Base-by-base conservation (phyloP, 2,329 filamentous ascomycete species). In the Cladosporium sp. region DNA sequence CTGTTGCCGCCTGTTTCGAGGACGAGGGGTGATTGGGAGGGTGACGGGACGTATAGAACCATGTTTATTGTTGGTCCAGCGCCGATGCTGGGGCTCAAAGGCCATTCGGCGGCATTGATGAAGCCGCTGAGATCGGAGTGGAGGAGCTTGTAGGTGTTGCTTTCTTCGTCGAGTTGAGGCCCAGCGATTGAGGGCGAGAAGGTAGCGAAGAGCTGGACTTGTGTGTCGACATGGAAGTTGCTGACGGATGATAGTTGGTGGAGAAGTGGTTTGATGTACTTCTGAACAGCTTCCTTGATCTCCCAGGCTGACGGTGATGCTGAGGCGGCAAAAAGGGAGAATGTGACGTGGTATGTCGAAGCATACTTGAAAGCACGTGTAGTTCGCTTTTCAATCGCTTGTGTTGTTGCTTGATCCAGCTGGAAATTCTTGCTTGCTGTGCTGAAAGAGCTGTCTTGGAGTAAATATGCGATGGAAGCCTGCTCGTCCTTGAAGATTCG, bases 101-200 rank as follows among this genome's bases (percentile, higher is more conserved):
- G 94, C 94, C 94, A 99, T 75, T 99, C 94, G 2, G 94, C 94
- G 2, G 93, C 92, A 68, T 99, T 99, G 73, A 99, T 91, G 69
- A 99, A 99, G 1, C 90, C 92, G 36, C 90, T 91, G 1, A 99
- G 80, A 66, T 96, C 91, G 65, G 96, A 89, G 70, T 91, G 92
- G 66, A 83, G 86, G 35, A 99, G 77, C 0, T 78, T 82, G 84
- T 84, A 87, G 32, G 88, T 80, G 22, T 86, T 75, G n/a, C 72
- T 72, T 0, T 70, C 58, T 22, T 78, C 73, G 56, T 84, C 78
- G 58, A 78, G 83, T 47, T 80, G 76, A 0, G 85, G 85, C 3
- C 76, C 74, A 6, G 78, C 81, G 17, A 87, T 80, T 1, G 83
- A 85, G 0, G 84, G 83, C 1, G 85, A 83, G 61, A 86, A 83